Conservation (phyloP, 208 protist genomes). For the Crithidia sp. region DNA sequence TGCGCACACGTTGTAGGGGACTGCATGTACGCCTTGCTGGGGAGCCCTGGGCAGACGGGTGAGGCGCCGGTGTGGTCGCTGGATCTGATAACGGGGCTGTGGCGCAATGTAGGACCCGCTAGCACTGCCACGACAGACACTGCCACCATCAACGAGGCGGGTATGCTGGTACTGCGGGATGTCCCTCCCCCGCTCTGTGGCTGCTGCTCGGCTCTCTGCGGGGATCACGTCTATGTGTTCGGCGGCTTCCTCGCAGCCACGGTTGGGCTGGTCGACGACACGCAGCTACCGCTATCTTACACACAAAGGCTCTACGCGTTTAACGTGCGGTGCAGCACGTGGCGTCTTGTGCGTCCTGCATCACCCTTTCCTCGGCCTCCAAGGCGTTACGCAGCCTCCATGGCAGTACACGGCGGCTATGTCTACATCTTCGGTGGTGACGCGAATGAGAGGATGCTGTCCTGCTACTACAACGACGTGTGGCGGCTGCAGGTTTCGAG, state of each 20-base stretch:
- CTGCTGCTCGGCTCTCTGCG: constrained; percentile 60
- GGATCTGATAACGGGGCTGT: constrained; percentile 52
- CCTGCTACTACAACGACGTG: constrained; percentile 77
- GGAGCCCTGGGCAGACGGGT: constrained; percentile 31
- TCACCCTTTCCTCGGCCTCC: constrained; percentile 17
- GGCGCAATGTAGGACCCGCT: constrained; percentile 49
- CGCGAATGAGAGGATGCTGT: constrained; percentile 35
- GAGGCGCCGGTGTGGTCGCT: constrained; percentile 62
- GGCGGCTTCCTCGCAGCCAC: constrained; percentile 43
- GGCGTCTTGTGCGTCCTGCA: constrained; percentile 16
- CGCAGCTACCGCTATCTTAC: constrained; percentile 30
- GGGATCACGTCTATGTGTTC: constrained; percentile 67
- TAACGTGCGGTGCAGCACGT: constrained; percentile 48
- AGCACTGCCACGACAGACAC: not conserved
- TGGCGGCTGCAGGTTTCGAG: constrained; percentile 56
- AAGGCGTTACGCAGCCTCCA: constrained; percentile 58
- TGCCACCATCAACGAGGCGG: not conserved
- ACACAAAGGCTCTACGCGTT: constrained; percentile 60
- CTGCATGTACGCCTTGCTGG: constrained; percentile 87
- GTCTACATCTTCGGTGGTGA: constrained; percentile 85
- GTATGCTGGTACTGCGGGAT: not conserved
- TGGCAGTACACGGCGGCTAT: constrained; percentile 51
- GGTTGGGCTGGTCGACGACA: not conserved
- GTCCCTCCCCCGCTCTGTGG: constrained; percentile 51
- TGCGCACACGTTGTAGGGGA: constrained; percentile 62